Conservation (phyloP, 306 rosid genomes). For the Ziziphus jujuba region DNA sequence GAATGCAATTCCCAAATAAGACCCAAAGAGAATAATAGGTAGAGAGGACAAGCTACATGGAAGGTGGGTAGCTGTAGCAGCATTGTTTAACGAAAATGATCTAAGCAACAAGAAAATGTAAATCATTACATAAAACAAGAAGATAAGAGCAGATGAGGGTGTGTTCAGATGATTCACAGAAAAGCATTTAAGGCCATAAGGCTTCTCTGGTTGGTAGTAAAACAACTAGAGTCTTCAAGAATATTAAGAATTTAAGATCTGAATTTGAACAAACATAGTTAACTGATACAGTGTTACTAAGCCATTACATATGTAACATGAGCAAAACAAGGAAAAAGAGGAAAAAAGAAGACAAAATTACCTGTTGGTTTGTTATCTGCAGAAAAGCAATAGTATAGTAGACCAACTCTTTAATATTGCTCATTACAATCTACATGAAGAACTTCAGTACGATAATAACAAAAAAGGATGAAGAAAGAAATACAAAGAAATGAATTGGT, state of each 20-base stretch:
- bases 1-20: too few species aligned
- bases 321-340: neutral
- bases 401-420: slow-evolving; percentile 74
- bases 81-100: neutral
- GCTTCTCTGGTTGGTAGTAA: neutral
- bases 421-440: slow-evolving; percentile 50
- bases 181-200: neutral
- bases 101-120: neutral
- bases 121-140: neutral
- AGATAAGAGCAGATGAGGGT: neutral
- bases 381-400: slow-evolving; percentile 86
- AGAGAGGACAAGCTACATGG: neutral
- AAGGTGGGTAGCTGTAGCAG: neutral
- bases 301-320: neutral
- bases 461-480: slow-evolving; percentile 19
- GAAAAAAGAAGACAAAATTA: slow-evolving; percentile 14
- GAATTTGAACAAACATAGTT: slow-evolving; percentile 23
- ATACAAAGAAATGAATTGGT: slow-evolving; percentile 16
- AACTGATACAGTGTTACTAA: neutral
- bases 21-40: too few species aligned
- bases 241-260: neutral
- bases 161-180: neutral
- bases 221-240: neutral
- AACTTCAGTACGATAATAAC: slow-evolving; percentile 14
- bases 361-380: slow-evolving; percentile 94